A percentile compares a stretch with the other conserved stretches of the same genome.
Conservation (phyloP, 495 filamentous ascomycete species). For the Penicillium egyptiacum region DNA sequence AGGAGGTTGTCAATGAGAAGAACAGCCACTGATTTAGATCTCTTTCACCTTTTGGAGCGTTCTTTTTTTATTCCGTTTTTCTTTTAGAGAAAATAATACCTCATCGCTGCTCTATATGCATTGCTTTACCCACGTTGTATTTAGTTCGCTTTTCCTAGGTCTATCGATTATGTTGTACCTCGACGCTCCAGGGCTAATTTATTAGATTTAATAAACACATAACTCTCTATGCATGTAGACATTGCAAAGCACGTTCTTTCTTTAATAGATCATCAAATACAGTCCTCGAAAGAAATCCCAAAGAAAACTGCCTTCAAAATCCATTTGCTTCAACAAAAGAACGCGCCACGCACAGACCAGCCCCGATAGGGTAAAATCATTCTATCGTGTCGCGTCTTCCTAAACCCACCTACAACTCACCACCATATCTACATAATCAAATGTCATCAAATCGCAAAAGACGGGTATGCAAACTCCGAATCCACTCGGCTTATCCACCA, state of each 20-base stretch:
- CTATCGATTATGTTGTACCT: not conserved
- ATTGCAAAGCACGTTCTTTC: not conserved
- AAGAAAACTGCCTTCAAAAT: not conserved
- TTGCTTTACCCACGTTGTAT: not conserved
- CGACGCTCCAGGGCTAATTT: not conserved
- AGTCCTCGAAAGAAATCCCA: not conserved
- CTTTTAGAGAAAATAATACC: slow-evolving; percentile 34
- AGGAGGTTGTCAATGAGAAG: slow-evolving; percentile 58
- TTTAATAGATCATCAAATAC: not conserved
- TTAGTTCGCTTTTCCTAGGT: not conserved
- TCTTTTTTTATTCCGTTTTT: slow-evolving; percentile 9
- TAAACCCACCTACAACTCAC: not conserved
- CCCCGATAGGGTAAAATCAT: slow-evolving; percentile 23
- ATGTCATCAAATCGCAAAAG: slow-evolving; percentile 44
- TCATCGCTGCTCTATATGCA: slow-evolving; percentile 4
- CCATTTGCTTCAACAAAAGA: slow-evolving; percentile 12
- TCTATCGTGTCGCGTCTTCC: slow-evolving; percentile 22
- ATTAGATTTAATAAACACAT: not conserved
- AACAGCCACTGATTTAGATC: slow-evolving; percentile 30
- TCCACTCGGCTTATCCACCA: not conserved
- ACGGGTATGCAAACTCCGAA: slow-evolving; percentile 30
- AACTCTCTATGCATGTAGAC: not conserved
- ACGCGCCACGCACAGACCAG: slow-evolving; percentile 24
- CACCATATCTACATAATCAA: slow-evolving; percentile 6
- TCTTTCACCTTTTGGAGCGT: slow-evolving; percentile 8